These are phyloP conservation scores for Lenwebbia sp. DNA, from an alignment of 345 rosid species.

Conservation along the genomic window DNA sequence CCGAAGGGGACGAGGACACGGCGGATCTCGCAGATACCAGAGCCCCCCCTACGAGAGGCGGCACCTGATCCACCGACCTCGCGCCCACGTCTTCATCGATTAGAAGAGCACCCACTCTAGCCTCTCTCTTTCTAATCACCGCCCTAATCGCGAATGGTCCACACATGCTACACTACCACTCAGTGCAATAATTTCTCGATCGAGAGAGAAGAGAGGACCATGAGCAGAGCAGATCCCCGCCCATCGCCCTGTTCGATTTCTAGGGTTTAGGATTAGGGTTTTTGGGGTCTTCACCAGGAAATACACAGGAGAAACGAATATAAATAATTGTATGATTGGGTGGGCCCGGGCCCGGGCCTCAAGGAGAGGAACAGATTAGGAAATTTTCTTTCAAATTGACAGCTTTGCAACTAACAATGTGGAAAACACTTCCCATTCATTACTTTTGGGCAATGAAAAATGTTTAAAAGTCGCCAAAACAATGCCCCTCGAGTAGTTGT, in stretches of 20 bases:
- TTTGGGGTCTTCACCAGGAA: neutral
- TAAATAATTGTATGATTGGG: neutral
- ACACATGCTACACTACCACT: neutral
- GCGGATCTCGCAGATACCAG: constrained; percentile 6
- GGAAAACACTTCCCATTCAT: neutral
- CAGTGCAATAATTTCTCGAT: neutral
- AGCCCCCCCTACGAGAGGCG: constrained; percentile 3
- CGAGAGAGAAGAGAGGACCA: neutral
- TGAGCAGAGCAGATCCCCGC: neutral
- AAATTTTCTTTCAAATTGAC: no score
- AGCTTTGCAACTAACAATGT: neutral
- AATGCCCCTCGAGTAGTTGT: neutral
- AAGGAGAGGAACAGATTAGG: neutral
- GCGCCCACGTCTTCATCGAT: neutral
- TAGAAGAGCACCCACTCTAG: constrained; percentile 23
- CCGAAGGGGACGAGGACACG: neutral
- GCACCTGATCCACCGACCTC: constrained; percentile 8
- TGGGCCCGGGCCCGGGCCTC: neutral
- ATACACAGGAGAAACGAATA: neutral
- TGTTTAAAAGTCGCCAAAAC: neutral
- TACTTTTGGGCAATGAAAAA: neutral
- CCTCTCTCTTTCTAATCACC: constrained; percentile 54
- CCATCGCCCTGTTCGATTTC: neutral
- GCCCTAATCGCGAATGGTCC: constrained; percentile 8
- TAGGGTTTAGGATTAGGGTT: neutral